Evolutionary conservation across 2,329 filamentous ascomycete genomes (phyloP), one percentile per base, ranked within the genome.

Genomic region (Gnomoniopsis smithogilvyi): DNA sequence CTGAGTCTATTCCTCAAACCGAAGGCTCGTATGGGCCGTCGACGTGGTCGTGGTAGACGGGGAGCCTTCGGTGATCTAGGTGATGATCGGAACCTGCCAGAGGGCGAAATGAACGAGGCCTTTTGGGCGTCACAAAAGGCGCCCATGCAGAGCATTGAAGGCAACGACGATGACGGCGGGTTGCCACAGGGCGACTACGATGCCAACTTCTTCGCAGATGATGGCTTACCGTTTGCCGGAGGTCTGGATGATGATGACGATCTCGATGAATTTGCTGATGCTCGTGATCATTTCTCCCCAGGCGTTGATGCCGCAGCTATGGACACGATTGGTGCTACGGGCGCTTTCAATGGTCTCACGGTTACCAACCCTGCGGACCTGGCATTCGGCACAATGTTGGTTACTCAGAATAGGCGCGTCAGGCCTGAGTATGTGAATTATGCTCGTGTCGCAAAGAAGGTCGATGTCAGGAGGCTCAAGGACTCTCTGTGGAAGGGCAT

Each of bases 151-250:
- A 69, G 63, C 58, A 59, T 66, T 67, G 71, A 71, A 48, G 65
- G 54, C 49, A 58, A 57, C 21, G 64, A 59, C 17, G 87, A 88
- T 24, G 85, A 86, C 48, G 82, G 78, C 3, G 81, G 76, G 1
- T 72, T 82, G 41, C 81, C 82, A 2, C 80, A 85, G 66, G 93
- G 93, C 62, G 88, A 96, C 69, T 99, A 98, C 73, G 92, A 98
- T 71, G 94, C 95, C 60, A 90, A 98, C 73, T 99, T 98, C 82
- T 99, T 98, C 78, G 89, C 95, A 67, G 95, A 98, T 68, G 91
- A 94, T 66, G 88, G 83, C 1, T 77, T 93, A 64, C 87, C 88
- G 1, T 83, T 91, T 67, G 78, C 84, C 1, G 87, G 84, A 12
- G 86, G 79, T 4, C 87, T 88, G 46, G 89, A 90, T 56, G 87